Conservation (phyloP, 2,329 filamentous ascomycete genomes). For the Claviceps sp. region DNA sequence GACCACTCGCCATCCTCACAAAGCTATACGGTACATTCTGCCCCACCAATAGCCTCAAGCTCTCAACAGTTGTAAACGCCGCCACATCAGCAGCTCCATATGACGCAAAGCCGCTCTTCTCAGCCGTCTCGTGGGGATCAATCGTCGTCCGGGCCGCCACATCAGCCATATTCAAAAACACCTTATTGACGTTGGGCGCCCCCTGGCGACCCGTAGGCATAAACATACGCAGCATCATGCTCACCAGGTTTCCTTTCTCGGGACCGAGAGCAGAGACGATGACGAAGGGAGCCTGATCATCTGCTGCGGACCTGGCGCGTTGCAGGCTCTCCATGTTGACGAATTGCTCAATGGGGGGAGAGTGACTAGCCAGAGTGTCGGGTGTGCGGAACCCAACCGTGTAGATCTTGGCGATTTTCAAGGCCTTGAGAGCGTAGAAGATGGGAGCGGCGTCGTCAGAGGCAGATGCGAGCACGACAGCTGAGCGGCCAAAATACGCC, state of each 20-base stretch:
- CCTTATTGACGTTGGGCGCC: slow-evolving; percentile 39
- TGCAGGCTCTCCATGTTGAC: slow-evolving; percentile 56
- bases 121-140: slow-evolving; percentile 57
- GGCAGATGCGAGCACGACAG: slow-evolving; percentile 59
- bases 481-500: slow-evolving; percentile 62
- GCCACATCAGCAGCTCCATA: slow-evolving; percentile 70
- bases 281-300: slow-evolving; percentile 55
- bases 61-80: slow-evolving; percentile 76
- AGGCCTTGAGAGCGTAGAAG: slow-evolving; percentile 64
- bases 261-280: slow-evolving; percentile 67
- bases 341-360: slow-evolving; percentile 62
- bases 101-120: slow-evolving; percentile 62
- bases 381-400: slow-evolving; percentile 67
- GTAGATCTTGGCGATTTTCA: slow-evolving; percentile 67
- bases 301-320: slow-evolving; percentile 33
- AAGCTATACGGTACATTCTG: slow-evolving; percentile 85
- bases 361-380: slow-evolving; percentile 44
- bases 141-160: slow-evolving; percentile 37
- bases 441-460: slow-evolving; percentile 65
- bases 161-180: slow-evolving; percentile 69
- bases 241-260: slow-evolving; percentile 66
- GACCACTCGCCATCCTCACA: slow-evolving; percentile 55
- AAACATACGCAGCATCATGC: slow-evolving; percentile 64
- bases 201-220: slow-evolving; percentile 25
- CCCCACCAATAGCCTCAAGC: slow-evolving; percentile 61